These are phyloP conservation scores for Hirsutella minnesotensis DNA, from an alignment of 2,329 filamentous ascomycete species.

Conservation along the genomic window DNA sequence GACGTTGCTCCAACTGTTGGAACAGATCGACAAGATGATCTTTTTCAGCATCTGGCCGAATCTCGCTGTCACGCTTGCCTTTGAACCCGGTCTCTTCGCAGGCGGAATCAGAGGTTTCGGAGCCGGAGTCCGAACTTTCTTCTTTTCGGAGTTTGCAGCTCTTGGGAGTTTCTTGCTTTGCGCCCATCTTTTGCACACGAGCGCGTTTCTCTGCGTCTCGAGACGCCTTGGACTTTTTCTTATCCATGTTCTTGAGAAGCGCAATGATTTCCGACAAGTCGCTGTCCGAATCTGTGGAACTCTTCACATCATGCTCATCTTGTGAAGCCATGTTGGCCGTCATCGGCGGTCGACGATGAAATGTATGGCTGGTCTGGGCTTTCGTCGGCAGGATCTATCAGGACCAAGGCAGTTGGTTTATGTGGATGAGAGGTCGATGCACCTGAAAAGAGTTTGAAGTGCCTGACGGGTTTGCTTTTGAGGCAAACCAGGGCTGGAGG, in stretches of 20 bases:
- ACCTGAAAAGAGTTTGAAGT: too few species aligned
- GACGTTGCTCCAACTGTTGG: too few species aligned
- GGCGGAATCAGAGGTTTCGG: neutral
- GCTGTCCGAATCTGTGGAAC: neutral
- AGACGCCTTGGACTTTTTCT: neutral
- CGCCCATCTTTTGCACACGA: neutral
- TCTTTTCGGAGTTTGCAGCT: neutral
- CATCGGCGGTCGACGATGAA: too few species aligned
- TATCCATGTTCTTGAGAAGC: neutral
- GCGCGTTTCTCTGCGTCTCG: neutral
- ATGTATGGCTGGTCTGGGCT: too few species aligned
- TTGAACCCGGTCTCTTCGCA: constrained; percentile 3
- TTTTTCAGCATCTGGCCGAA: neutral
- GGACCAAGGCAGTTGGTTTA: too few species aligned
- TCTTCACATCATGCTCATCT: neutral
- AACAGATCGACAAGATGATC: too few species aligned
- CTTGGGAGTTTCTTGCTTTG: neutral
- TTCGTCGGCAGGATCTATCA: too few species aligned
- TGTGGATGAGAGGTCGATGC: too few species aligned
- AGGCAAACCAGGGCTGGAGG: too few species aligned
- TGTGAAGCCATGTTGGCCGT: neutral
- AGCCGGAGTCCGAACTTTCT: neutral
- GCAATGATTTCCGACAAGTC: neutral
- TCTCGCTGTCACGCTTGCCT: neutral
- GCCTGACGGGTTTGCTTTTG: too few species aligned